phyloP scores from a whole-genome alignment of 331 rosid species.

The Malus hybrid region DNA sequence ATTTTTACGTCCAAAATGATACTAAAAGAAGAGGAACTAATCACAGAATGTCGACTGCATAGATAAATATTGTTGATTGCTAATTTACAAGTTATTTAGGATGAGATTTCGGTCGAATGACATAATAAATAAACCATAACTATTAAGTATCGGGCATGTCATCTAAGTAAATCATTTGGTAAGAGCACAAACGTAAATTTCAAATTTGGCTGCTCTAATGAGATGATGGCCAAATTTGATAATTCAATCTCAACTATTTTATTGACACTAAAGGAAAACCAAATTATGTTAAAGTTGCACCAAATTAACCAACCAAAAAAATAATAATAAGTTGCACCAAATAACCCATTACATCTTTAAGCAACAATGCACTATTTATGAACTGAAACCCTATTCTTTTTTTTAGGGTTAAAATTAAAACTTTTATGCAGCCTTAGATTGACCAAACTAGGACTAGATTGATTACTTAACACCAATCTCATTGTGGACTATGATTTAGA shows the following conservation, averaged over 20 bases:
- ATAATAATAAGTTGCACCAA: background rate
- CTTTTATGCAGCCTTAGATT: no score
- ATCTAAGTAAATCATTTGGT: constrained; percentile 11
- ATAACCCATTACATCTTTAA: background rate
- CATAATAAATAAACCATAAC: no score
- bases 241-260: constrained; percentile 1
- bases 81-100: no score
- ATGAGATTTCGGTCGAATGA: no score
- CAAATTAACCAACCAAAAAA: background rate
- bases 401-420: no score
- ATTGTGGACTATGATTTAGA: no score
- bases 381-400: background rate
- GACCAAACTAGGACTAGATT: no score
- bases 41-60: no score
- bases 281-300: background rate
- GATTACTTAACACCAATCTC: no score
- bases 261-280: background rate
- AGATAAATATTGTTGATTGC: no score
- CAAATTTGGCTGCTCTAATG: background rate
- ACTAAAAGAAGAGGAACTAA: no score
- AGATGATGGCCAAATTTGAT: constrained; percentile 6
- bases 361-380: background rate
- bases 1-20: no score
- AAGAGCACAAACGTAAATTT: background rate
- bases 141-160: background rate